Base-by-base conservation (phyloP, 345 rosid genomes). In the Geranium rotundifolium region DNA sequence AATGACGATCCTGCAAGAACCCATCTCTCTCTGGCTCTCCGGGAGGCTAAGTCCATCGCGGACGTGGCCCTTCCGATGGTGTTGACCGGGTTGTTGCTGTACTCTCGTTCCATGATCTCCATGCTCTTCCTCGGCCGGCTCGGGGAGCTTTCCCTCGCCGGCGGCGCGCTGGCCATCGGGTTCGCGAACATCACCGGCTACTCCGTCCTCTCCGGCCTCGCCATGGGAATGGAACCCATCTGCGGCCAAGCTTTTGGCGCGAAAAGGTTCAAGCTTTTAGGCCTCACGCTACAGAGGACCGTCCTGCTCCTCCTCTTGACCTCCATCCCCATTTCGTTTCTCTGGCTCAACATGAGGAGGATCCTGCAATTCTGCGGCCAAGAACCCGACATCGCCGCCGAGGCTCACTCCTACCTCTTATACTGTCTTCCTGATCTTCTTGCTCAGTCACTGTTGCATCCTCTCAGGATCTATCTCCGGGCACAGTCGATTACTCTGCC, bases 221-320 rank as follows among this genome's bases (percentile, higher is more conserved):
- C 97, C 66, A 73, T 83, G 70, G 97, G 97, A 15, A 86, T 91
- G 96, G 97, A 91, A 66, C 88, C 97, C 61, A 85, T 90, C 59
- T 90, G 97, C 17, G 89, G 89, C 34, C 97, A 88, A 73, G 96
- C 96, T 71, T 88, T 83, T 65, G 97, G 96, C 63, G 96, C 97
- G 62, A 63, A 80, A 73, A 78, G 81, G 63, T 83, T 71, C 73
- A 80, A 75, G 76, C 84, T 88, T 63, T 82, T 90, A 7, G 95
- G 93, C 67, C 79, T 84, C 20, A 79, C 97, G 19, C 34, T 88
- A 70, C 96, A 86, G 64, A 76, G 85, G 72, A 77, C 89, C 5
- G 75, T 79, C 55, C 84, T 86, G 62, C 17, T 88, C 68, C 93
- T 90, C 29, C 71, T 90, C 55, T 66, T 73, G 9, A 75, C 80